phyloP scores from a whole-genome alignment of 169 alveolate species.

The Plasmodium fragile region DNA sequence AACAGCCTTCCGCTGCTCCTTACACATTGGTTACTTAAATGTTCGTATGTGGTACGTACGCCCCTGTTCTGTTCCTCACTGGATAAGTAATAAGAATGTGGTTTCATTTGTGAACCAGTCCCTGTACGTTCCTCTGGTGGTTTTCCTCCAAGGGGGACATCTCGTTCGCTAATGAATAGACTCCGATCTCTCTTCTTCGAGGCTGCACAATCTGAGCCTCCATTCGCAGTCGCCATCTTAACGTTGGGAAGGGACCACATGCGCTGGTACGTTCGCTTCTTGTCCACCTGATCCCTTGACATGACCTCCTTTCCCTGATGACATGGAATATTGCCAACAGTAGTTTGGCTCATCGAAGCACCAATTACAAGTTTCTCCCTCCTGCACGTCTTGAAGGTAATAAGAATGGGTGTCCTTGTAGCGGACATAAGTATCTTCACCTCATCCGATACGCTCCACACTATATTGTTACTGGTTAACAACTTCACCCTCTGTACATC shows the following conservation, averaged over 20 bases:
- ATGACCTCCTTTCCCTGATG: neutral
- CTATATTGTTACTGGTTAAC: conserved; percentile 35
- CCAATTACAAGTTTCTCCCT: neutral
- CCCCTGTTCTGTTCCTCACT: neutral
- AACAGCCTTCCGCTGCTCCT: neutral
- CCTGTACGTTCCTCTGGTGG: neutral
- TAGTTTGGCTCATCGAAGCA: neutral
- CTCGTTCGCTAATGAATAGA: neutral
- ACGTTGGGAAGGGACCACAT: neutral
- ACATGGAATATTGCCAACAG: neutral
- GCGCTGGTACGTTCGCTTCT: neutral
- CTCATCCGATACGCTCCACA: conserved; percentile 30
- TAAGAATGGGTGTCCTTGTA: conserved; percentile 52
- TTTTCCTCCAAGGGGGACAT: neutral
- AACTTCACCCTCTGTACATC: conserved; percentile 32
- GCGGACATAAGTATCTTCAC: conserved; percentile 70
- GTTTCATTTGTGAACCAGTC: neutral
- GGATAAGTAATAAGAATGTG: neutral
- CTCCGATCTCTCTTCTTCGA: neutral
- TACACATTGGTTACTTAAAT: no score
- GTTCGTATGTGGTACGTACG: neutral
- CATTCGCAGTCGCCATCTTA: neutral
- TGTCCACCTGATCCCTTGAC: neutral
- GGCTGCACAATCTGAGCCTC: neutral
- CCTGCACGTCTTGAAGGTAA: conserved; percentile 15